phyloP scores from a whole-genome alignment of 345 rosid species.

The Arabidopsis arenosa region DNA sequence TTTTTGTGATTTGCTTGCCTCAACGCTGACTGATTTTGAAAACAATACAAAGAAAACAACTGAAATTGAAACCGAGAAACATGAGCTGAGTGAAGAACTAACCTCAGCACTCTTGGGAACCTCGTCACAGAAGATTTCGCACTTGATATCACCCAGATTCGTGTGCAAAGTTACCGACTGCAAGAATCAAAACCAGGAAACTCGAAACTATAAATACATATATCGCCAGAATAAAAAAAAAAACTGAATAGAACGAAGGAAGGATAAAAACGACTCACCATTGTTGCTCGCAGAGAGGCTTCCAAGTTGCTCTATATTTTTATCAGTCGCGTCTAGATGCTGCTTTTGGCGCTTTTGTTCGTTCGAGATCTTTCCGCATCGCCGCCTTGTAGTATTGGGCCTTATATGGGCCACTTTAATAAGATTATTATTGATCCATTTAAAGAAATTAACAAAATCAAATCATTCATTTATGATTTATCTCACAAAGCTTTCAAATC shows the following conservation, averaged over 20 bases:
- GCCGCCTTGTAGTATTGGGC: not conserved
- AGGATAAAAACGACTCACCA: constrained; percentile 32
- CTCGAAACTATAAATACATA: too few relatives aligned
- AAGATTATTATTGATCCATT: not conserved
- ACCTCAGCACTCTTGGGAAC: constrained; percentile 95
- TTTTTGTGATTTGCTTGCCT: not conserved
- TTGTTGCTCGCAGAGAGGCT: constrained; percentile 29
- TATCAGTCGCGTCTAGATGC: not conserved
- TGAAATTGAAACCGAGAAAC: not conserved
- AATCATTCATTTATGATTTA: not conserved
- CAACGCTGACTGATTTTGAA: not conserved
- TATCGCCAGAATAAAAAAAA: not conserved
- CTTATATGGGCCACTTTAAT: constrained; percentile 15
- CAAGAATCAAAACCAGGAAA: not conserved
- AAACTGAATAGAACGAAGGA: not conserved
- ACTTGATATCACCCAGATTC: constrained; percentile 95
- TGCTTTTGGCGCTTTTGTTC: constrained; percentile 3
- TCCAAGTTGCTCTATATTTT: not conserved
- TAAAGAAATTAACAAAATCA: not conserved
- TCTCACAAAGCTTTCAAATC: not conserved
- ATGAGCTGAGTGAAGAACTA: constrained; percentile 3
- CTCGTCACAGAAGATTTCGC: constrained; percentile 96
- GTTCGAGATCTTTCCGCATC: constrained; percentile 28
- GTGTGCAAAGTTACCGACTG: constrained; percentile 99
- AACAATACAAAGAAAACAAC: not conserved